These are phyloP conservation scores for Lasiodiplodia gonubiensis DNA, from an alignment of 2,329 filamentous ascomycete genomes.

Conservation along the genomic window DNA sequence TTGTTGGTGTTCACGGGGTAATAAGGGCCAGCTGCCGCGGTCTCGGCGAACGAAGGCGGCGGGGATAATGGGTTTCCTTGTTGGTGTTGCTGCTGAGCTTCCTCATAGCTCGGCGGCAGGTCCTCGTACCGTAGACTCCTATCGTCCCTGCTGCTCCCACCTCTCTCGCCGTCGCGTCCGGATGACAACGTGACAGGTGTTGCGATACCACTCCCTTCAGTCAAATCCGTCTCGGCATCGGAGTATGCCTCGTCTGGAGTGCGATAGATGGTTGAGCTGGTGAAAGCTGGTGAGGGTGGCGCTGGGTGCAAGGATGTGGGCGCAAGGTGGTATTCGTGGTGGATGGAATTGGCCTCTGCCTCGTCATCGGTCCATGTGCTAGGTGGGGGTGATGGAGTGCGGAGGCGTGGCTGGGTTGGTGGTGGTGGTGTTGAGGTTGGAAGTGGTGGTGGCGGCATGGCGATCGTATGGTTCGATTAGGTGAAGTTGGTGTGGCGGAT, in stretches of 20 bases:
- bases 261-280: constrained; percentile 24
- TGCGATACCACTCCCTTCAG: constrained; percentile 1
- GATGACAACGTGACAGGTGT: constrained; percentile 10
- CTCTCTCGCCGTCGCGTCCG: neutral
- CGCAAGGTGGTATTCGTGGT: constrained; percentile 1
- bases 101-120: constrained; percentile 45
- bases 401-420: neutral
- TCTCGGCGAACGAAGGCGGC: neutral
- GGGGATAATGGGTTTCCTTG: neutral
- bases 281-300: constrained; percentile 14
- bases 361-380: neutral
- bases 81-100: constrained; percentile 34
- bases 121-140: constrained; percentile 44
- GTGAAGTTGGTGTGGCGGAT: neutral
- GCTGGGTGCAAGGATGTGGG: constrained; percentile 2
- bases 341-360: neutral
- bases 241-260: constrained; percentile 5
- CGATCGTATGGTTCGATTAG: neutral
- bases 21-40: too few relatives aligned
- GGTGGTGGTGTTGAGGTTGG: neutral
- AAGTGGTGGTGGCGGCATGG: neutral
- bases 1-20: neutral
- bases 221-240: constrained; percentile 10
- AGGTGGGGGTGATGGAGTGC: neutral
- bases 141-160: neutral